Conservation (phyloP, 2,329 filamentous ascomycete genomes). For the Onygenales sp. region DNA sequence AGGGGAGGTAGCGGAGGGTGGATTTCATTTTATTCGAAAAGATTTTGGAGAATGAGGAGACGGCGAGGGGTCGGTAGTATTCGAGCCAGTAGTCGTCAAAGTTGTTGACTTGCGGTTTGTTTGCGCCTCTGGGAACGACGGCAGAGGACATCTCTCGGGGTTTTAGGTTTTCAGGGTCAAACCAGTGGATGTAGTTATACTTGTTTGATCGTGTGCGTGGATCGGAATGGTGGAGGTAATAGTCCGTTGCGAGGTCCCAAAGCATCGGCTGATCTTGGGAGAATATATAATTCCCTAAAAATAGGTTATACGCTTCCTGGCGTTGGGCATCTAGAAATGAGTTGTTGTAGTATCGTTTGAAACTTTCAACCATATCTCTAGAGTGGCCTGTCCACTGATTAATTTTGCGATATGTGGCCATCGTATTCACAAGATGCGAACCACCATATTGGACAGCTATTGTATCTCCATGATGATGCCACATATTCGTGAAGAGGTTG, state of each 20-base stretch:
- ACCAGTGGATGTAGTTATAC: slow-evolving; percentile 84
- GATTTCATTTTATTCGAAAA: slow-evolving; percentile 90
- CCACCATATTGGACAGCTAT: slow-evolving; percentile 97
- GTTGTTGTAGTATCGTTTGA: slow-evolving; percentile 98
- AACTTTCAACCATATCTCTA: slow-evolving; percentile 96
- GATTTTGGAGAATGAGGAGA: slow-evolving; percentile 86
- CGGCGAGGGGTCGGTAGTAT: slow-evolving; percentile 79
- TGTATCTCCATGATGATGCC: slow-evolving; percentile 93
- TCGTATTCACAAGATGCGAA: slow-evolving; percentile 95
- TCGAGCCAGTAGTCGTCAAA: slow-evolving; percentile 97
- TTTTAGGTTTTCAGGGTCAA: slow-evolving; percentile 62
- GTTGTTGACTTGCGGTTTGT: slow-evolving; percentile 36
- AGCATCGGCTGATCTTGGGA: slow-evolving; percentile 82
- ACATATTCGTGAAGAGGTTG: slow-evolving; percentile 96
- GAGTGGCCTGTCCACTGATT: slow-evolving; percentile 98
- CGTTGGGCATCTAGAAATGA: slow-evolving; percentile 96
- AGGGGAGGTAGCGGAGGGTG: slow-evolving; percentile 71
- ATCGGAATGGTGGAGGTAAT: slow-evolving; percentile 86
- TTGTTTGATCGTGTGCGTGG: slow-evolving; percentile 62
- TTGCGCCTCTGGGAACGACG: slow-evolving; percentile 11
- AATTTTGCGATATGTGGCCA: slow-evolving; percentile 98
- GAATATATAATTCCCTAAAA: slow-evolving; percentile 92
- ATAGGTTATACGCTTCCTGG: slow-evolving; percentile 95
- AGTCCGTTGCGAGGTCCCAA: slow-evolving; percentile 91
- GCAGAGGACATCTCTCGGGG: slow-evolving; percentile 48